A percentile compares a stretch with the other conserved stretches of the same genome.
phyloP scores from a whole-genome alignment of 2,329 filamentous ascomycete species.

The Fusarium anguioides region DNA sequence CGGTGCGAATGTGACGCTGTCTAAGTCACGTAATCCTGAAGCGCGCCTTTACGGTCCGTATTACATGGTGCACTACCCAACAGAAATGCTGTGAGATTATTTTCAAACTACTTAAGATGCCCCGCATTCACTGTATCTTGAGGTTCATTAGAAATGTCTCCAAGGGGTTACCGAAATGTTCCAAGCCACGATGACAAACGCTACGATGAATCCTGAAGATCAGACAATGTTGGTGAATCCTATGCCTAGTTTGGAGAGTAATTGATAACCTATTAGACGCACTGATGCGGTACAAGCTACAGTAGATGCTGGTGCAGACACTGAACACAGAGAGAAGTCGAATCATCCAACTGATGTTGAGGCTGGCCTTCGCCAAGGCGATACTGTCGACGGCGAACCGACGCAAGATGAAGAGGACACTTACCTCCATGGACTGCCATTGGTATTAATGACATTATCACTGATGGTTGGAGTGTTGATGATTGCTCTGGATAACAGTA shows the following conservation, averaged over 20 bases:
- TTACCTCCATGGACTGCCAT: conserved; percentile 26
- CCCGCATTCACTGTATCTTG: fast-evolving
- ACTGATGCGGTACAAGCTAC: fast-evolving
- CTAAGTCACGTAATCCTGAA: not conserved
- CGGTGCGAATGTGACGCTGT: not conserved
- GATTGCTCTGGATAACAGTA: conserved; percentile 40
- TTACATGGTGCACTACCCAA: conserved; percentile 2
- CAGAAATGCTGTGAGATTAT: not conserved
- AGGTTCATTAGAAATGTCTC: too few species aligned
- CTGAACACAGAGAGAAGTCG: not conserved
- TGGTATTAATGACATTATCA: conserved; percentile 31
- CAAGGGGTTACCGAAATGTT: fast-evolving
- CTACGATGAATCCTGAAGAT: not conserved
- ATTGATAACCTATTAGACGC: not conserved
- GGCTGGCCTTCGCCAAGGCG: not conserved
- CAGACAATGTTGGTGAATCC: not conserved
- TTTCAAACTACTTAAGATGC: not conserved
- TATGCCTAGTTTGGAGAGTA: fast-evolving
- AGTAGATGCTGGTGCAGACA: fast-evolving
- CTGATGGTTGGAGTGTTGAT: conserved; percentile 37
- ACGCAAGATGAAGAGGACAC: not conserved
- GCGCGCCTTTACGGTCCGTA: not conserved
- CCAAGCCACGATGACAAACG: not conserved
- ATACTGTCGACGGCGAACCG: not conserved
- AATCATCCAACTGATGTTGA: not conserved